These are phyloP conservation scores for Wickerhamiella nectarea DNA, from an alignment of 805 yeast genomes.

Conservation along the genomic window DNA sequence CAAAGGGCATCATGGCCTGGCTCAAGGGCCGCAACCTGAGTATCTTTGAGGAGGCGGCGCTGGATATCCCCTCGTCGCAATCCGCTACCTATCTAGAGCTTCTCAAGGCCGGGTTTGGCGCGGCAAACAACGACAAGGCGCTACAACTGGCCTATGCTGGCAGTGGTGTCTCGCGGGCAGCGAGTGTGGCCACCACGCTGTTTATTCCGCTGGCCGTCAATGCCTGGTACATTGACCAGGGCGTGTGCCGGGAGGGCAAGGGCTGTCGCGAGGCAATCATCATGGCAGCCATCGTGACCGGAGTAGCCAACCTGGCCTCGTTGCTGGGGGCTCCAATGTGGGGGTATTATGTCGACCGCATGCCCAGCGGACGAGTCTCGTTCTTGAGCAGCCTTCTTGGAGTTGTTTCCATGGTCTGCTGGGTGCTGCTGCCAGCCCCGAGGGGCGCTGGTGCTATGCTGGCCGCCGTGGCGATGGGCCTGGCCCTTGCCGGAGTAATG, in stretches of 20 bases:
- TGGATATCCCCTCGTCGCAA: conserved; percentile 17
- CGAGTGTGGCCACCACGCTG: conserved; percentile 43
- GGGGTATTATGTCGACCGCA: conserved; percentile 43
- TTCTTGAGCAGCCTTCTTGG: conserved; percentile 22
- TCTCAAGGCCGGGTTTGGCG: conserved; percentile 35
- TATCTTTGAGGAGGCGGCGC: conserved; percentile 23
- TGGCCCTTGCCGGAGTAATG: conserved; percentile 48
- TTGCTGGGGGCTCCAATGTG: conserved; percentile 49
- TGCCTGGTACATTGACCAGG: conserved; percentile 38
- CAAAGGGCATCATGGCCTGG: conserved; percentile 25
- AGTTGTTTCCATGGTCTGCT: conserved; percentile 12
- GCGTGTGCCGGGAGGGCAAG: conserved; percentile 32
- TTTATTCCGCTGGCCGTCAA: conserved; percentile 54
- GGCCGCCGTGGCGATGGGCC: conserved; percentile 38
- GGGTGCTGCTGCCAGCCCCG: conserved; percentile 25
- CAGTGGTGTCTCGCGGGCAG: conserved; percentile 48
- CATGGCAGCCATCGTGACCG: conserved; percentile 53
- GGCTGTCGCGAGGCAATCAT: conserved; percentile 51
- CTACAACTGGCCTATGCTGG: conserved; percentile 47
- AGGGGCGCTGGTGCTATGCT: conserved; percentile 26
- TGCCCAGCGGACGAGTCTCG: conserved; percentile 27
- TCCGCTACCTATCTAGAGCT: conserved; percentile 29
- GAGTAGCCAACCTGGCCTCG: conserved; percentile 46
- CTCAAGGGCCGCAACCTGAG: conserved; percentile 19
- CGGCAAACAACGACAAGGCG: conserved; percentile 34